A percentile compares a stretch with the other conserved stretches of the same genome.
phyloP scores from a whole-genome alignment of 1,284 basidiomycete species.

The Quambalaria eucalypti region DNA sequence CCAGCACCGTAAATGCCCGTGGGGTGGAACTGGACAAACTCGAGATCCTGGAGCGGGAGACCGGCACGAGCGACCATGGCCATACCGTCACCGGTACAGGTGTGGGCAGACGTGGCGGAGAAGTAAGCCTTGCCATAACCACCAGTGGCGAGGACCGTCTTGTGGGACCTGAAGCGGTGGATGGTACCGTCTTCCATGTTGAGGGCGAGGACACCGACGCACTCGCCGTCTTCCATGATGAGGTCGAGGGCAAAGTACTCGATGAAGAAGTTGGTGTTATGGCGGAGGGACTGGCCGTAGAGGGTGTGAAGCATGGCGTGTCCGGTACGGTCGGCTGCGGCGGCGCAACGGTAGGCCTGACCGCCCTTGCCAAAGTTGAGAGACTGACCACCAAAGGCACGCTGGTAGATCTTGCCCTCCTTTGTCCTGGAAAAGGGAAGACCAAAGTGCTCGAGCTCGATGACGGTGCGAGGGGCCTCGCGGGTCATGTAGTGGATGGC shows the following conservation, averaged over 20 bases:
- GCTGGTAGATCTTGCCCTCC: slow-evolving; percentile 99
- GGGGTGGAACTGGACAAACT: slow-evolving; percentile 99
- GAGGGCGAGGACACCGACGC: slow-evolving; percentile 95
- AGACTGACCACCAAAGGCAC: slow-evolving; percentile 98
- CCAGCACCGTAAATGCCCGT: slow-evolving; percentile 99
- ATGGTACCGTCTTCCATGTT: slow-evolving; percentile 99
- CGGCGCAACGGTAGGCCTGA: slow-evolving; percentile 97
- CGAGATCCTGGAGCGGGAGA: slow-evolving; percentile 89
- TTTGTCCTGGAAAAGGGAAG: slow-evolving; percentile 97
- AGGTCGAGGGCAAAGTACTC: slow-evolving; percentile 94
- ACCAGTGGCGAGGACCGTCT: slow-evolving; percentile 94
- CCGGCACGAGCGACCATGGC: slow-evolving; percentile 97
- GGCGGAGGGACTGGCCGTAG: slow-evolving; percentile 95
- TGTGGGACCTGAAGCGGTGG: slow-evolving; percentile 95
- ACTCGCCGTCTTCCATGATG: slow-evolving; percentile 97
- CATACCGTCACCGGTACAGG: slow-evolving; percentile 97
- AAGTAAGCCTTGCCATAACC: slow-evolving; percentile 99
- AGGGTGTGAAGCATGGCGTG: slow-evolving; percentile 97
- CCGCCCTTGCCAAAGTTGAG: slow-evolving; percentile 95
- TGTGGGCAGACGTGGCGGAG: slow-evolving; percentile 96
- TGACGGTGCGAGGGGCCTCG: slow-evolving; percentile 84
- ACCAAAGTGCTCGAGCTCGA: slow-evolving; percentile 96
- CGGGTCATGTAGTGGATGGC: slow-evolving; percentile 99
- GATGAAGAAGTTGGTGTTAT: slow-evolving; percentile 99
- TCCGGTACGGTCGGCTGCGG: slow-evolving; percentile 96